Base-by-base conservation (phyloP, 2,329 filamentous ascomycete genomes). In the Fusarium sororula region DNA sequence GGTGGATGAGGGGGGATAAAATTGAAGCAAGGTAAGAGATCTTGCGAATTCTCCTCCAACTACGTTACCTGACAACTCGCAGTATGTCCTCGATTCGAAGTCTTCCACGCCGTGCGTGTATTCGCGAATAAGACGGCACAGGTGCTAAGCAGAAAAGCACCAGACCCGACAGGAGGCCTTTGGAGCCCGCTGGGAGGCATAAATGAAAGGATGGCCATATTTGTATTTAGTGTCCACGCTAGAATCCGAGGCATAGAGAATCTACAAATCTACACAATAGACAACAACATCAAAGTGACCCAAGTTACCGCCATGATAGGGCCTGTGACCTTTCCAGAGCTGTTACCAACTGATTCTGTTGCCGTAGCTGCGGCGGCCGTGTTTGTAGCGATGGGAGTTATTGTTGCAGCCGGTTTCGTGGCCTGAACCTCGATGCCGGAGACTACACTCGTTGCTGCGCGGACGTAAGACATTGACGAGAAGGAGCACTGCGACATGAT, bases 401-500 rank as follows among this genome's bases (percentile, higher is more conserved):
- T 47, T 32, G 63, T 55, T 9, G 63, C 39, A 20, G 59, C 63
- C 7, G 63, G 63, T 39, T 54, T 54, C 0, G 63, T 64, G 7
- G 63, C 63, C 13, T 65, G 24, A 3, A 65, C 63, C 11, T 53
- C 26, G 15, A 65, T 45, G 7, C 38, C 63, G 4, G 63, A 64
- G 12, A 65, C 26, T 17, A 65, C 39, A n/a, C 58, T 63, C 4
- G 63, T 65, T 4, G 58, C 58, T 24, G 59, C 58, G 9, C 32
- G 20, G 2, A 32, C 32, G 6, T 65, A 65, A 0, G 58, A 45
- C 18, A 32, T 24, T 6, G 59, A 39, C 1, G 39, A 45, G 3
- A 65, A 65, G 4, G 47, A 22, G 3, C 63, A 65, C 7, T 65
- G 63, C 30, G 18, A 28, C 63, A 65, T 65, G 30, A 65, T 54